phyloP scores from a whole-genome alignment of 805 yeast genomes.

The Metschnikowia baotianmanensis region DNA sequence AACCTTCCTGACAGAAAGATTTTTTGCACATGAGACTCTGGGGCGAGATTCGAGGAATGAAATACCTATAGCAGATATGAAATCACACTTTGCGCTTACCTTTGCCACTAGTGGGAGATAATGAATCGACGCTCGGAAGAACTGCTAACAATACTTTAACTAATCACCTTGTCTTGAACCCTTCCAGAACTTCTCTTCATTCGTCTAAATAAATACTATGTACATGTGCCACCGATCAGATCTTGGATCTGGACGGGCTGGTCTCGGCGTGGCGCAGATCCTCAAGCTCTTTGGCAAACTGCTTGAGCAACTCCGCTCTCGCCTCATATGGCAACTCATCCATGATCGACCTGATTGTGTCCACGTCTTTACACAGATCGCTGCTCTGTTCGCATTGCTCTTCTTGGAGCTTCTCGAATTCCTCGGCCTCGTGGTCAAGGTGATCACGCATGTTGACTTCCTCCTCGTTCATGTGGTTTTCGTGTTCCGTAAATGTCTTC shows the following conservation, averaged over 20 bases:
- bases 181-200: too few relatives aligned
- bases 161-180: too few relatives aligned
- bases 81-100: too few relatives aligned
- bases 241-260: slow-evolving; percentile 6
- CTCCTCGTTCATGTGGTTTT: slow-evolving; percentile 22
- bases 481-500: slow-evolving; percentile 24
- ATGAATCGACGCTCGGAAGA: too few relatives aligned
- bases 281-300: slow-evolving; percentile 23
- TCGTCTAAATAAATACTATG: slow-evolving; percentile 13
- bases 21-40: too few relatives aligned
- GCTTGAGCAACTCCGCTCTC: slow-evolving; percentile 28
- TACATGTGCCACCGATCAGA: slow-evolving; percentile 8
- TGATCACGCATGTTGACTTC: slow-evolving; percentile 27
- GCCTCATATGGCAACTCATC: slow-evolving; percentile 37
- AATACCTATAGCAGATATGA: too few relatives aligned
- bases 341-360: slow-evolving; percentile 29
- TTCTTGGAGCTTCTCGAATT: slow-evolving; percentile 20
- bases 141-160: too few relatives aligned
- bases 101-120: too few relatives aligned
- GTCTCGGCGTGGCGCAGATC: slow-evolving; percentile 11
- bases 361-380: slow-evolving; percentile 16
- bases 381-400: slow-evolving; percentile 7
- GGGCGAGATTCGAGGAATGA: too few relatives aligned
- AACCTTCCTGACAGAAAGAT: too few relatives aligned
- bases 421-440: slow-evolving; percentile 26